Evolutionary conservation across 2,329 filamentous ascomycete species (phyloP), one percentile per base, ranked within the genome.

Genomic region (Dactylonectria macrodidyma): DNA sequence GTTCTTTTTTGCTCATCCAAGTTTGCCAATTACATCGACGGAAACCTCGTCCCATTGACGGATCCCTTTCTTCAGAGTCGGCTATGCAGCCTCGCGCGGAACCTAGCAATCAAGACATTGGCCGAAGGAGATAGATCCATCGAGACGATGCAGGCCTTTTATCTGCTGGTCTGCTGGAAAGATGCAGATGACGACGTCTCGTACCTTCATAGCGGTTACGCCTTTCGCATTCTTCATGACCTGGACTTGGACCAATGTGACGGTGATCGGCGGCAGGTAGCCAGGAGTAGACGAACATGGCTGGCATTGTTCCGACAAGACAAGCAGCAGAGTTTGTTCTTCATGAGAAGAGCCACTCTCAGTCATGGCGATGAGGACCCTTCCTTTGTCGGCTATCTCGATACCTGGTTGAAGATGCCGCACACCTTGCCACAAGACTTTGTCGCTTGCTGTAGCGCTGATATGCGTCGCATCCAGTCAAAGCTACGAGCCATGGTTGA

Each of bases 151-250:
- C 70, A 72, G 19, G 70, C 70, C 3, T 60, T 72, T 10, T 72
- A 71, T 36, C 33, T 72, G 3, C 38, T 72, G 3, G 68, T 68
- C 3, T 72, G 68, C 34, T 70, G 68, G 65, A 72, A 72, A 36
- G 70, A 72, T 58, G 56, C 62, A 41, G 70, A 72, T 11, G 68
- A 72, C 10, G 62, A 72, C n/a, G 57, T 72, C 6, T 72, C 70
- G 2, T 72, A 72, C 47, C 60, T 66, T 34, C 68, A 72, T 34
- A 70, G 62, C n/a, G 70, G 63, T 5, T 72, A 72, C 51, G 70
- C 65, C 3, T 68, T 67, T 48, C 70, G 63, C 4, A 59, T 69
- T 9, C 66, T 72, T 11, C 65, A 69, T 24, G 70, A 72, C 48
- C 14, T 70, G 50, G 70, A 72, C 19, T 16, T 68, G 41, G 56